phyloP scores from a whole-genome alignment of 2,329 filamentous ascomycete genomes.

The Ophiocordyceps australis region DNA sequence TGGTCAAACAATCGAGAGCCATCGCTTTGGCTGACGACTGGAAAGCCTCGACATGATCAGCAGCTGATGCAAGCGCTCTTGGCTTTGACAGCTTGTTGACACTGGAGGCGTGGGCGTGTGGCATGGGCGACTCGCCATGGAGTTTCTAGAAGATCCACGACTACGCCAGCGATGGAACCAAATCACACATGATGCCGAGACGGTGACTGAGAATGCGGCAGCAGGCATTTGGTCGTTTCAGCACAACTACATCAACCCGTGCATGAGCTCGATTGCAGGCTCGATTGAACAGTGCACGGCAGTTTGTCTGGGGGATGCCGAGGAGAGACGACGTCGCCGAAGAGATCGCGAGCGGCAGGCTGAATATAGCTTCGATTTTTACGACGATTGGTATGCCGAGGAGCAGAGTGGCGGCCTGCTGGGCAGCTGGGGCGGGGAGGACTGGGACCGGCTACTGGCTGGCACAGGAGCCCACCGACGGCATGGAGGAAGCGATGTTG shows the following conservation, averaged over 20 bases:
- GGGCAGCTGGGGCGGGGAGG: slow-evolving; percentile 60
- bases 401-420: slow-evolving; percentile 39
- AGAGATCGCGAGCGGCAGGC: slow-evolving; percentile 49
- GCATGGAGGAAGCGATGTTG: slow-evolving; percentile 14
- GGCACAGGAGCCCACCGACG: slow-evolving; percentile 37
- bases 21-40: too few relatives aligned
- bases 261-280: slow-evolving; percentile 46
- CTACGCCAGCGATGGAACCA: slow-evolving; percentile 89
- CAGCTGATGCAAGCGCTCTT: too few relatives aligned
- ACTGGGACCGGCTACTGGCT: slow-evolving; percentile 68
- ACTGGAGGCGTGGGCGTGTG: too few relatives aligned
- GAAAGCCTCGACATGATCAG: too few relatives aligned
- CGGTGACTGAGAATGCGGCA: slow-evolving; percentile 81
- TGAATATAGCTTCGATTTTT: slow-evolving; percentile 88
- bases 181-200: slow-evolving; percentile 76
- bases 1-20: too few relatives aligned
- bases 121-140: too few relatives aligned
- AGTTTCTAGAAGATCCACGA: slow-evolving; percentile 62
- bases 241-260: slow-evolving; percentile 71
- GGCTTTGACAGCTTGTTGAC: too few relatives aligned
- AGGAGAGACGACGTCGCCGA: slow-evolving; percentile 53
- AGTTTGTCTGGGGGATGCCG: slow-evolving; percentile 51
- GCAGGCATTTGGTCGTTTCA: slow-evolving; percentile 79
- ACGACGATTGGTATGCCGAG: slow-evolving; percentile 82
- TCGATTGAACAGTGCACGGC: slow-evolving; percentile 57